phyloP scores from a whole-genome alignment of 2,329 filamentous ascomycete species.

The Sporothrix brasiliensis region DNA sequence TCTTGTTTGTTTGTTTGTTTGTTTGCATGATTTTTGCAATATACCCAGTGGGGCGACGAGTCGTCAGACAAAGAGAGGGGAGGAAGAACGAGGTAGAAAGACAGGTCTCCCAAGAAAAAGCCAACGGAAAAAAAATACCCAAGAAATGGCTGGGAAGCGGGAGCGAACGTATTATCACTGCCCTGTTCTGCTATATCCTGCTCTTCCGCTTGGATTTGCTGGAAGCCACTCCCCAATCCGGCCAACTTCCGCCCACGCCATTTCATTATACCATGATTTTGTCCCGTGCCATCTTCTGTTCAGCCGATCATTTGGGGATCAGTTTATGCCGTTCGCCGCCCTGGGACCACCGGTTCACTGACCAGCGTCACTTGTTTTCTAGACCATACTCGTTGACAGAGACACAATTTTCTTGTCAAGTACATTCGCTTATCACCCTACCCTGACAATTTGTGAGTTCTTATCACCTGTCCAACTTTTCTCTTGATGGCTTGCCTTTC shows the following conservation, averaged over 20 bases:
- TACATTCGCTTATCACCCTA: constrained; percentile 58
- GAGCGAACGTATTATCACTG: constrained; percentile 19
- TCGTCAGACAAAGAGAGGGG: constrained; percentile 15
- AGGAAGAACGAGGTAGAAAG: background rate
- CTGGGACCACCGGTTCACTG: constrained; percentile 35
- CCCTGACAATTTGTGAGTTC: constrained; percentile 53
- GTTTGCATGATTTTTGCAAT: constrained; percentile 26
- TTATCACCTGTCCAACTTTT: constrained; percentile 1
- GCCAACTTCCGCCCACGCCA: constrained; percentile 22
- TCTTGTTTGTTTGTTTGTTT: constrained; percentile 23
- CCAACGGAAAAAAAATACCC: background rate
- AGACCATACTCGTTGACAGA: constrained; percentile 56
- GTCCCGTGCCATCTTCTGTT: constrained; percentile 25
- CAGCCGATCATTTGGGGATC: constrained; percentile 42
- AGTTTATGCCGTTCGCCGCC: constrained; percentile 38
- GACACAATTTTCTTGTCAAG: constrained; percentile 52
- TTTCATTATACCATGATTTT: constrained; percentile 18
- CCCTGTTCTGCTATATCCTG: constrained; percentile 9
- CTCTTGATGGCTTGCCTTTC: background rate
- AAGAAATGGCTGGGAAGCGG: constrained; percentile 19
- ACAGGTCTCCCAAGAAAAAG: background rate
- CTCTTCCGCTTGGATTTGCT: constrained; percentile 6
- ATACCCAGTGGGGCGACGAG: constrained; percentile 24
- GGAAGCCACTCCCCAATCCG: constrained; percentile 25
- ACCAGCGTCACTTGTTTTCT: constrained; percentile 31